These are phyloP conservation scores for Tolypocladium paradoxum DNA, from an alignment of 2,329 filamentous ascomycete genomes.

Conservation along the genomic window DNA sequence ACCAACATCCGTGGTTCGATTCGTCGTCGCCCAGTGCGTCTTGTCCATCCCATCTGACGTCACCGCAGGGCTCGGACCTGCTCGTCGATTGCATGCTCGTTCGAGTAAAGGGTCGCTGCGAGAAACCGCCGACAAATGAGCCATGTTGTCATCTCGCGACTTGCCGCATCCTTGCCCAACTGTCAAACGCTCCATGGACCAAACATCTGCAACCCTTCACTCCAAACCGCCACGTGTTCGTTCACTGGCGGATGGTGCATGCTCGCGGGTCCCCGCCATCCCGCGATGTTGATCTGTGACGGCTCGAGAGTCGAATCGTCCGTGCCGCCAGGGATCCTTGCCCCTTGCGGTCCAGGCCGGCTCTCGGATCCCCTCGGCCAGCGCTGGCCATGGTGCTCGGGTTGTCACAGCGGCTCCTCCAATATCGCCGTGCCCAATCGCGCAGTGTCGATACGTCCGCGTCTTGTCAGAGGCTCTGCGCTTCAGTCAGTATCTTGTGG, in stretches of 20 bases:
- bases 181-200: neutral
- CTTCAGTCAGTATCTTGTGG: neutral
- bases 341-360: neutral
- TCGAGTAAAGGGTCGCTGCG: neutral
- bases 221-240: neutral
- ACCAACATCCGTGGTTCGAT: no score
- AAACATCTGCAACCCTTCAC: neutral
- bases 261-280: neutral
- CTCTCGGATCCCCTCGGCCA: neutral
- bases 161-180: neutral
- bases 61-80: neutral
- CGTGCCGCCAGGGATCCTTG: neutral
- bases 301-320: neutral
- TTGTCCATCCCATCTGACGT: neutral
- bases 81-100: neutral
- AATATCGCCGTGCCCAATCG: neutral
- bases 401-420: neutral
- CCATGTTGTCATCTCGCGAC: neutral
- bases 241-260: neutral
- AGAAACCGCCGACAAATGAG: neutral
- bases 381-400: neutral
- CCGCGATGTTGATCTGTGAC: neutral
- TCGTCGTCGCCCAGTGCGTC: no score
- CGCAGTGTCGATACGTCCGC: neutral
- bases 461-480: neutral